Percentiles rank a stretch among this genome's conserved stretches.
These are phyloP conservation scores for Wallemia ichthyophaga DNA, from an alignment of 1,284 basidiomycete species.

Conservation along the genomic window DNA sequence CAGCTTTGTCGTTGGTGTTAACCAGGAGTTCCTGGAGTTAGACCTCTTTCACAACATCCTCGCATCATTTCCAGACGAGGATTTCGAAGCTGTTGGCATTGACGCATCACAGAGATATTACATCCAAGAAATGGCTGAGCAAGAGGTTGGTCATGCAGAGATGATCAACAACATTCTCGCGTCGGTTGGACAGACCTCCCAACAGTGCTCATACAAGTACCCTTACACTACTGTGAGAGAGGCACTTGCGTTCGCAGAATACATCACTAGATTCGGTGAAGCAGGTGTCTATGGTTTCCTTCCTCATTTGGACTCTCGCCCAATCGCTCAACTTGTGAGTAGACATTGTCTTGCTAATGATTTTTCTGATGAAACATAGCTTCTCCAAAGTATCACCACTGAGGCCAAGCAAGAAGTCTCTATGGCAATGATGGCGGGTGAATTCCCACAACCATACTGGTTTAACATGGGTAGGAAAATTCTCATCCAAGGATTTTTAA, in stretches of 20 bases:
- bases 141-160: slow-evolving; percentile 26
- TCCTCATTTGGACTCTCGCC: slow-evolving; percentile 28
- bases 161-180: slow-evolving; percentile 24
- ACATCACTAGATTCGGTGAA: background rate
- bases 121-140: slow-evolving; percentile 28
- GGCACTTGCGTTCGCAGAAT: background rate
- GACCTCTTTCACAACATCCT: slow-evolving; percentile 33
- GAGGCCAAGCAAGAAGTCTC: background rate
- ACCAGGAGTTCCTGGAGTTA: slow-evolving; percentile 32
- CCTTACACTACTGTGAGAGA: slow-evolving; percentile 20
- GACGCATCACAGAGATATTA: slow-evolving; percentile 25
- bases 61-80: slow-evolving; percentile 23
- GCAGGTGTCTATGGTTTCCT: slow-evolving; percentile 25
- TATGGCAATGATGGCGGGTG: slow-evolving; percentile 26
- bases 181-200: slow-evolving; percentile 7
- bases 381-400: background rate
- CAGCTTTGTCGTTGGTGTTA: slow-evolving; percentile 11
- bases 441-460: slow-evolving; percentile 26
- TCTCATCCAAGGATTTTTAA: background rate
- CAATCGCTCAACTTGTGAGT: slow-evolving; percentile 21
- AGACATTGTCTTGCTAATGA: too few species aligned
- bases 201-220: slow-evolving; percentile 31
- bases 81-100: slow-evolving; percentile 28
- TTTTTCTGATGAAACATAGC: background rate
- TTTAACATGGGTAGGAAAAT: background rate